phyloP scores from a whole-genome alignment of 2,329 filamentous ascomycete genomes.

The Pseudogymnoascus sp. region DNA sequence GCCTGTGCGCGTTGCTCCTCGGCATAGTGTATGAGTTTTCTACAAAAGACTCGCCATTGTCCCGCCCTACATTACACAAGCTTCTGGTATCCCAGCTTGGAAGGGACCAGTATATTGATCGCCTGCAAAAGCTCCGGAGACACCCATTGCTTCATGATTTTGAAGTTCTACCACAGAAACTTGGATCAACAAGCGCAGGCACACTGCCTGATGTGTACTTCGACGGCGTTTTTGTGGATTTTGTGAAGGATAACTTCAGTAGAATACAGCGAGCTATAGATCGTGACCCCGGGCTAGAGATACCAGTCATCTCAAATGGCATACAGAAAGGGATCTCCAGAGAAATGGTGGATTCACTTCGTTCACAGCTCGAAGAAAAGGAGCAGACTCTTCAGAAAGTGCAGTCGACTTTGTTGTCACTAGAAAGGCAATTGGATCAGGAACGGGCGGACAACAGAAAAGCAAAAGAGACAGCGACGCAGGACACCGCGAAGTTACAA shows the following conservation, averaged over 20 bases:
- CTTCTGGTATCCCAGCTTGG: conserved; percentile 71
- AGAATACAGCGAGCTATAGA: conserved; percentile 79
- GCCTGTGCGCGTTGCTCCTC: conserved; percentile 75
- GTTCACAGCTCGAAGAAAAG: conserved; percentile 69
- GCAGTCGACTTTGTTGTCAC: conserved; percentile 38
- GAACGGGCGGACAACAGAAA: conserved; percentile 67
- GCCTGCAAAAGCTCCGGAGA: conserved; percentile 67
- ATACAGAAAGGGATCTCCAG: conserved; percentile 87
- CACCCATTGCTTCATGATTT: conserved; percentile 80
- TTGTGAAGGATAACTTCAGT: conserved; percentile 93
- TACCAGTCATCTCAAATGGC: conserved; percentile 71
- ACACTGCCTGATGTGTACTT: conserved; percentile 76
- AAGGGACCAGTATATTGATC: conserved; percentile 80
- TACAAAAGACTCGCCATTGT: conserved; percentile 89
- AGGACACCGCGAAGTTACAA: conserved; percentile 43
- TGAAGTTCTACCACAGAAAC: conserved; percentile 71
- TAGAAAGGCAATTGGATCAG: conserved; percentile 56
- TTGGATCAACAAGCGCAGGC: conserved; percentile 44
- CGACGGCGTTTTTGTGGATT: conserved; percentile 80
- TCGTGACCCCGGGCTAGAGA: conserved; percentile 80
- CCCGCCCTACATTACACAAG: conserved; percentile 71
- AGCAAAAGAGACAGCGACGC: conserved; percentile 49
- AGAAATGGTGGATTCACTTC: conserved; percentile 80
- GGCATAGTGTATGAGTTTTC: conserved; percentile 95
- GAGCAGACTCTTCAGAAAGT: conserved; percentile 44